These are phyloP conservation scores for Backusella parvicylindrica DNA, from an alignment of 192 early-diverging fungal species.

Conservation along the genomic window DNA sequence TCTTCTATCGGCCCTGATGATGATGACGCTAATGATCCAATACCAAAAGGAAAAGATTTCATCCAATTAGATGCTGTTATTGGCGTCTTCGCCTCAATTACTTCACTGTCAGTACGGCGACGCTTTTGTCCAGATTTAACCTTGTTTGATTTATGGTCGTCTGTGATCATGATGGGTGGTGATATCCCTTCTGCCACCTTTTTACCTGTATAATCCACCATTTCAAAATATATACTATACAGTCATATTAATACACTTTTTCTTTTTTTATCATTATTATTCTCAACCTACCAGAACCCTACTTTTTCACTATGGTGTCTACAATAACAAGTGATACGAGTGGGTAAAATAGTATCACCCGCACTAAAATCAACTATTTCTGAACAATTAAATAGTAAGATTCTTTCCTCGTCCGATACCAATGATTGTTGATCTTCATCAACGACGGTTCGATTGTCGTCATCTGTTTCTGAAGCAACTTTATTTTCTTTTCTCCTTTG, in stretches of 20 bases:
- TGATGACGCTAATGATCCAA: neutral
- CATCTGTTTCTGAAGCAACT: constrained; percentile 17
- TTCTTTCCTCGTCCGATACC: constrained; percentile 71
- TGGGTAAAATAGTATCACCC: constrained; percentile 87
- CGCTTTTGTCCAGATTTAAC: constrained; percentile 38
- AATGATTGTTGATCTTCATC: constrained; percentile 48
- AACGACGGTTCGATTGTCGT: neutral
- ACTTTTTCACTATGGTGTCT: constrained; percentile 91
- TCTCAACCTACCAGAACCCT: constrained; percentile 72
- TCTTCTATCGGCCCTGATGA: neutral
- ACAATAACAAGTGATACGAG: constrained; percentile 95
- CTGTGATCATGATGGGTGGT: constrained; percentile 95
- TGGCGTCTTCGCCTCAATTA: neutral
- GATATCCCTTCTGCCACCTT: constrained; percentile 82
- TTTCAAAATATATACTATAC: constrained; percentile 70
- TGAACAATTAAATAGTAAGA: constrained; percentile 89
- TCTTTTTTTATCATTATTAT: neutral
- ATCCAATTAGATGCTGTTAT: neutral
- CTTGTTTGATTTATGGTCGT: constrained; percentile 92
- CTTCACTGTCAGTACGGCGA: constrained; percentile 35
- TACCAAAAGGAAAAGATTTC: neutral
- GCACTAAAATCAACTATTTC: constrained; percentile 85
- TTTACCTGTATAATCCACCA: constrained; percentile 63
- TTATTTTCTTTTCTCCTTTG: constrained; percentile 57
- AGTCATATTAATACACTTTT: too few relatives aligned